These are phyloP conservation scores for Allium sativum DNA, from an alignment of 106 monocot genomes.

Conservation along the genomic window DNA sequence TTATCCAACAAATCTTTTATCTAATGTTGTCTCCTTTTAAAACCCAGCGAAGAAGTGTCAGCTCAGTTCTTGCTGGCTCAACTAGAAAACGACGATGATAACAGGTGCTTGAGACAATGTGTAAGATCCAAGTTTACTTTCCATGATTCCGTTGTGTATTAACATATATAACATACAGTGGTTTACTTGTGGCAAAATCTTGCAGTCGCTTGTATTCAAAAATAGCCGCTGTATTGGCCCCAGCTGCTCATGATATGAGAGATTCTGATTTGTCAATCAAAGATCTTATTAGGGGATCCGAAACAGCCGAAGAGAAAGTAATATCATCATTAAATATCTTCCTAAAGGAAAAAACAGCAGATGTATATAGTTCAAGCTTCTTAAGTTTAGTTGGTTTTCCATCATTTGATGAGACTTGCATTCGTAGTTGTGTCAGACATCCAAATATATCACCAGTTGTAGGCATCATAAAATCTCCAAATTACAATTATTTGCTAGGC, in stretches of 20 bases:
- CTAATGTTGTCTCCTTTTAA: background rate
- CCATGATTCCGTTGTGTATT: background rate
- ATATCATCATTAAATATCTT: constrained; percentile 64
- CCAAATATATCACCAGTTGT: constrained; percentile 72
- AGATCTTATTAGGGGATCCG: constrained; percentile 29
- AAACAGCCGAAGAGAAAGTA: constrained; percentile 55
- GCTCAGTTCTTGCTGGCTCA: constrained; percentile 37
- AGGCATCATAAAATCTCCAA: constrained; percentile 38
- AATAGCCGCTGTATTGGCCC: constrained; percentile 27
- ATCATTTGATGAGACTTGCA: constrained; percentile 22
- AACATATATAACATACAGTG: background rate
- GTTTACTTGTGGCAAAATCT: constrained; percentile 1
- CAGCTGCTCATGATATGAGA: constrained; percentile 18
- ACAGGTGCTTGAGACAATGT: constrained; percentile 15
- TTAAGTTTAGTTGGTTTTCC: constrained; percentile 53
- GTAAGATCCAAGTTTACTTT: constrained; percentile 22
- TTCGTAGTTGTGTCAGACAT: constrained; percentile 50
- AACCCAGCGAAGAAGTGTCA: constrained; percentile 33
- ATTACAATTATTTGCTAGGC: constrained; percentile 40
- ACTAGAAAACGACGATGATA: constrained; percentile 10
- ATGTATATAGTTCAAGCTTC: constrained; percentile 29
- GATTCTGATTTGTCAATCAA: constrained; percentile 26
- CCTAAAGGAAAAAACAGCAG: constrained; percentile 32
- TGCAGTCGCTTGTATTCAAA: constrained; percentile 10
- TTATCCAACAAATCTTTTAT: no score